Percentiles rank a stretch among this genome's conserved stretches.
These are phyloP conservation scores for Tardiomyces blankii DNA, from an alignment of 1,139 yeast genomes.

Conservation along the genomic window DNA sequence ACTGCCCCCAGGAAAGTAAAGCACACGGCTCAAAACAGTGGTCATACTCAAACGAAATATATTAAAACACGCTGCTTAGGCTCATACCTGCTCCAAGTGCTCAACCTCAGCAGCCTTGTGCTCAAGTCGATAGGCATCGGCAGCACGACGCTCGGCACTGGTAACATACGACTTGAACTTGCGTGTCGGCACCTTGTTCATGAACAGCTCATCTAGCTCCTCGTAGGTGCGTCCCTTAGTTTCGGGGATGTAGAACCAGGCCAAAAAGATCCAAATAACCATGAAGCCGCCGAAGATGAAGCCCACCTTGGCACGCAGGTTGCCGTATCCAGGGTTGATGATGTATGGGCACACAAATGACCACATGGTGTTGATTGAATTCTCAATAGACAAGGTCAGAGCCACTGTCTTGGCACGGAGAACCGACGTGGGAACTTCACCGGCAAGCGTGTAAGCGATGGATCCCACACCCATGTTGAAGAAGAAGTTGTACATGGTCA, in stretches of 20 bases:
- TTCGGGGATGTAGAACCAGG: constrained; percentile 56
- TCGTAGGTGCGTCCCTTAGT: constrained; percentile 60
- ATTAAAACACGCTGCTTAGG: too few species aligned
- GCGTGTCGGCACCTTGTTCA: constrained; percentile 25
- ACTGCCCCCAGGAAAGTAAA: too few species aligned
- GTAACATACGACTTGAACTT: constrained; percentile 11
- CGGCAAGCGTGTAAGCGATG: constrained; percentile 29
- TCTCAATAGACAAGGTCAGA: constrained; percentile 26
- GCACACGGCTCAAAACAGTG: too few species aligned
- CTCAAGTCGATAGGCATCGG: background rate
- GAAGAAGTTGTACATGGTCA: constrained; percentile 24
- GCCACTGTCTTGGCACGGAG: constrained; percentile 30
- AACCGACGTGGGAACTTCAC: constrained; percentile 28
- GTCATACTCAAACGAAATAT: too few species aligned
- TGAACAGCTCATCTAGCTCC: constrained; percentile 60
- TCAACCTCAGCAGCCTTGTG: background rate
- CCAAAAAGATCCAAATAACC: constrained; percentile 52
- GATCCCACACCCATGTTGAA: constrained; percentile 28
- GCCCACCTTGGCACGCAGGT: constrained; percentile 34
- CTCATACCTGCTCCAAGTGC: background rate
- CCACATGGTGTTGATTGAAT: constrained; percentile 23
- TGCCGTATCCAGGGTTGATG: constrained; percentile 35
- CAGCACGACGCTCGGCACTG: constrained; percentile 4
- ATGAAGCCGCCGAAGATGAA: constrained; percentile 18
- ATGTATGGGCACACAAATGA: constrained; percentile 32